Base-by-base conservation (phyloP, 2,329 filamentous ascomycete species). In the Monosporascus sp. region DNA sequence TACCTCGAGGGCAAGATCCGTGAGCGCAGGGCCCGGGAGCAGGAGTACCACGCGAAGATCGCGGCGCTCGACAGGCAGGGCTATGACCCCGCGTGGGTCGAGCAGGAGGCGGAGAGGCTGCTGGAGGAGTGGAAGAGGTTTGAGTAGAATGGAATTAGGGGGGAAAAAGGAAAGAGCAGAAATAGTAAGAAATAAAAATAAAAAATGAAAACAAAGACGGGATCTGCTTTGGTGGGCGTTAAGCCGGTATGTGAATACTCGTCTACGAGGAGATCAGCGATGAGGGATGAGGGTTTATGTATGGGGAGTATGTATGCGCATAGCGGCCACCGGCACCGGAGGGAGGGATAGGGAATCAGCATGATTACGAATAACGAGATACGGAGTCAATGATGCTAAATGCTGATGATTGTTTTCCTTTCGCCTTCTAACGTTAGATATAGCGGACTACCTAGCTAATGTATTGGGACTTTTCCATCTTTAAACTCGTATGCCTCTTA, bases 11-110 rank as follows among this genome's bases (percentile, higher is more conserved):
- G 58, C 22, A 82, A 80, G 61, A 74, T 85, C 37, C 72, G 79
- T 47, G 82, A 87, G 60, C 75, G 85, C 60, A 76, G 80, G 60
- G 75, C 78, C 3, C 78, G 84, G 44, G 85, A 89, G 65, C 70
- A 76, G 15, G 76, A 82, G 45, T 81, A 86, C 52, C 74, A 82
- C 46, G 78, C 79, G 44, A 76, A 80, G 59, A 72, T 84, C 52
- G 68, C 72, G 40, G 69, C 71, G 55, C 60, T 80, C 51, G 70
- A 75, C 43, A 66, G 65, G n/a, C 62, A 67, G 14, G 67, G 68
- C 5, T 63, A 22, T 15, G 22, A 22, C 43, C 43, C 70, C 44
- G 63, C 67, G 9, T 71, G 73, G 72, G 68, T 71, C 3, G 71
- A 74, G 4, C 66, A 70, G 17, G 74, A 79, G 63, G 70, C 70